These are phyloP conservation scores for Fusarium torulosum DNA, from an alignment of 2,329 filamentous ascomycete species.

Conservation along the genomic window DNA sequence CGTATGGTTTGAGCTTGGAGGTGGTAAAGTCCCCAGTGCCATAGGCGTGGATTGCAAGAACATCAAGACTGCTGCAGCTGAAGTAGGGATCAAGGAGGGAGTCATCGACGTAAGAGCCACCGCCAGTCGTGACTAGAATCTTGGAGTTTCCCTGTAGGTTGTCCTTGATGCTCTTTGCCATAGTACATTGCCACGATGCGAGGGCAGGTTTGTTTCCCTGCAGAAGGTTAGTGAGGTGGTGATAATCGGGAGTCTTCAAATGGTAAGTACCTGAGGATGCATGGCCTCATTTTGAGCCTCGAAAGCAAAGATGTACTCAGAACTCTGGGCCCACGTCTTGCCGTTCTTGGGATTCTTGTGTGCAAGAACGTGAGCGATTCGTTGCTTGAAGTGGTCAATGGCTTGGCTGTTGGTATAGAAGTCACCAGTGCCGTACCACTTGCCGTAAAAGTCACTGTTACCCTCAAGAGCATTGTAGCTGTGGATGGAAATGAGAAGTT, in stretches of 20 bases:
- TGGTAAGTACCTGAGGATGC: conserved; percentile 28
- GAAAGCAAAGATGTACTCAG: conserved; percentile 45
- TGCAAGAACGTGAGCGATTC: conserved; percentile 1
- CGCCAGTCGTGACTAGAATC: conserved; percentile 42
- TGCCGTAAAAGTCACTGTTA: conserved; percentile 11
- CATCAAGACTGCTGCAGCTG: conserved; percentile 4
- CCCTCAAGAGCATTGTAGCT: conserved; percentile 10
- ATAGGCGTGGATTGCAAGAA: conserved; percentile 25
- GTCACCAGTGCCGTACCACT: conserved; percentile 7
- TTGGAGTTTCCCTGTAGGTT: conserved; percentile 27
- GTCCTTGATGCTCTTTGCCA: conserved; percentile 42
- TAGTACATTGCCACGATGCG: conserved; percentile 42
- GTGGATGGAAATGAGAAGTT: conserved; percentile 10
- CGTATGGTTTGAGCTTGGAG: conserved; percentile 41
- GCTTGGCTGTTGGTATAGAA: conserved; percentile 8
- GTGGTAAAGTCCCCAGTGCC: conserved; percentile 46
- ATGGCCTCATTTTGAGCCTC: conserved; percentile 45
- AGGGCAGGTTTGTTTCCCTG: conserved; percentile 37
- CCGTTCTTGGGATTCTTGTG: conserved; percentile 23
- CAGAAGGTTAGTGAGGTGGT: background rate
- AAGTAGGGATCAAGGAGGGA: conserved; percentile 27
- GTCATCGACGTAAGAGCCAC: conserved; percentile 34
- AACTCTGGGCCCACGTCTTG: conserved; percentile 35
- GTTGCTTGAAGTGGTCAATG: background rate
- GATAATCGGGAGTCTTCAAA: no score